A percentile compares a stretch with the other conserved stretches of the same genome.
These are phyloP conservation scores for Candida pseudocylindracea DNA, from an alignment of 1,139 yeast species.

Conservation along the genomic window DNA sequence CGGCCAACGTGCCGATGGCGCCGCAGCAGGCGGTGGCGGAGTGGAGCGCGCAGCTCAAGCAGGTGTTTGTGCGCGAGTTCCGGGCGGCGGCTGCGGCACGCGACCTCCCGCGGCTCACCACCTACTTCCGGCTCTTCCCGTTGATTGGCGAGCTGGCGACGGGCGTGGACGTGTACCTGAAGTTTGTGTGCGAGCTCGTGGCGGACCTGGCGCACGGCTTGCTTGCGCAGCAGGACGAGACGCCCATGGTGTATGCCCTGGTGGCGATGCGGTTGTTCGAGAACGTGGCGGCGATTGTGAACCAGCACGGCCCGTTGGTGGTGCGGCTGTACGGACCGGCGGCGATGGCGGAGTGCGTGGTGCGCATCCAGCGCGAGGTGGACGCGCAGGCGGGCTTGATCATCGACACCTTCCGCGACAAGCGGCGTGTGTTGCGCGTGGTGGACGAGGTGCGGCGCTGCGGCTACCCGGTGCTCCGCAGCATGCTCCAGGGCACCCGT, in stretches of 20 bases:
- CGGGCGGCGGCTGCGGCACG: conserved; percentile 41
- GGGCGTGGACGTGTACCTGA: conserved; percentile 68
- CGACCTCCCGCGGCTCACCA: conserved; percentile 50
- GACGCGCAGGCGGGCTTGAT: conserved; percentile 82
- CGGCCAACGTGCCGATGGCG: conserved; percentile 68
- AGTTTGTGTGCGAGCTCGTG: conserved; percentile 68
- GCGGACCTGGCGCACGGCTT: conserved; percentile 54
- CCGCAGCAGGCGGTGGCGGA: conserved; percentile 35
- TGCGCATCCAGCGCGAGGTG: conserved; percentile 62
- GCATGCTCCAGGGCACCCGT: conserved; percentile 4
- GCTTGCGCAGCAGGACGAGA: conserved; percentile 12
- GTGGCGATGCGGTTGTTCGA: conserved; percentile 64
- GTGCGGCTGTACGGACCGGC: conserved; percentile 34
- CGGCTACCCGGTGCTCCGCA: conserved; percentile 25
- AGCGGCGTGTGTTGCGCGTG: conserved; percentile 32
- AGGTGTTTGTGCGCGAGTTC: conserved; percentile 39
- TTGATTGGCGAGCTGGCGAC: conserved; percentile 46
- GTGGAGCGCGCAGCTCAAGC: conserved; percentile 38
- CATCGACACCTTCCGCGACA: conserved; percentile 69
- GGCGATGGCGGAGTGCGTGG: conserved; percentile 46
- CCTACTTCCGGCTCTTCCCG: conserved; percentile 74
- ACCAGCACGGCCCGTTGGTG: conserved; percentile 71
- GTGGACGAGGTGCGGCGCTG: conserved; percentile 36
- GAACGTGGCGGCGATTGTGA: conserved; percentile 62
- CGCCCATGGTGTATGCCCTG: conserved; percentile 33